Conservation (phyloP, 805 yeast species). For the Cyberlindnera bimundalis region DNA sequence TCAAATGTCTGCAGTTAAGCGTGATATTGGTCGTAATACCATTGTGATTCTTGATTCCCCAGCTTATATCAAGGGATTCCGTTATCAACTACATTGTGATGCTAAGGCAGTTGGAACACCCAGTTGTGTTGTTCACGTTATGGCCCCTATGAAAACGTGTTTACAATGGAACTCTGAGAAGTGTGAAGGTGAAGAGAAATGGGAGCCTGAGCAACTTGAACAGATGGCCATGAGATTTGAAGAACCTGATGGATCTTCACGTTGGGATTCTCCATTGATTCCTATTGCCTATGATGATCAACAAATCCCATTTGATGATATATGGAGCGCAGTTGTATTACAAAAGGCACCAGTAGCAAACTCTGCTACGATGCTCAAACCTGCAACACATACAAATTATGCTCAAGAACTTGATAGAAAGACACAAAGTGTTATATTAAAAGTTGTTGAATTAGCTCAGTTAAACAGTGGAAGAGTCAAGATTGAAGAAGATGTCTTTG, state of each 20-base stretch:
- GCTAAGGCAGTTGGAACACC: conserved; percentile 82
- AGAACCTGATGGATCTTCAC: conserved; percentile 79
- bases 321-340: conserved; percentile 57
- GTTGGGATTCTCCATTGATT: conserved; percentile 95
- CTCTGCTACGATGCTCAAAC: conserved; percentile 77
- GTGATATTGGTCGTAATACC: conserved; percentile 64
- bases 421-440: conserved; percentile 62
- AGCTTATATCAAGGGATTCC: conserved; percentile 89
- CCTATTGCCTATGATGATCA: conserved; percentile 56
- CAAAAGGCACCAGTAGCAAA: conserved; percentile 68
- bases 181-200: conserved; percentile 33
- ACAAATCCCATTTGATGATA: conserved; percentile 57
- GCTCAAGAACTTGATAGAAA: conserved; percentile 71
- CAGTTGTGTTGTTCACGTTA: conserved; percentile 76
- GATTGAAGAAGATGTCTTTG: conserved; percentile 39
- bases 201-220: conserved; percentile 64
- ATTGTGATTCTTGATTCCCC: conserved; percentile 84
- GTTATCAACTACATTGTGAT: conserved; percentile 93
- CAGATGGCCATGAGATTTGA: conserved; percentile 84
- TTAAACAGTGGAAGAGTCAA: conserved; percentile 38
- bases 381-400: conserved; percentile 74
- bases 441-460: conserved; percentile 61
- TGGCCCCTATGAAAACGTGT: conserved; percentile 63
- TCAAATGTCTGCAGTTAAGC: conserved; percentile 84
- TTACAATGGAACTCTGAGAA: conserved; percentile 53